Evolutionary conservation across 2,329 filamentous ascomycete genomes (phyloP).

Genomic region (Hypoxylon sp.): DNA sequence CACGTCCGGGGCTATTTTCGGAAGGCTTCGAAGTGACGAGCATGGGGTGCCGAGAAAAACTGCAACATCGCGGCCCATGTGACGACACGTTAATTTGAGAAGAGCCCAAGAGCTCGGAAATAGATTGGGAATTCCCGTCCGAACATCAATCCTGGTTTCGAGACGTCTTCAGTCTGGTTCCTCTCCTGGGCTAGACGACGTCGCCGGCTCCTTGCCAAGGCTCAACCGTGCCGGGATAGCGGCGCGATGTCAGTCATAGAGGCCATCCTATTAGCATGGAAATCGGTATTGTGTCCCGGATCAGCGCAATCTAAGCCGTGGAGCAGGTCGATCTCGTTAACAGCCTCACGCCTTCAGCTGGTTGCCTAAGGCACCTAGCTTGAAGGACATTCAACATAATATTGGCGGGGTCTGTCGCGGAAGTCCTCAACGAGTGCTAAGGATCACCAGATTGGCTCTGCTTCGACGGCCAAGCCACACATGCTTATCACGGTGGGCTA

Average conservation of each 20-base stretch:
- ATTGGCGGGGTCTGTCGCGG: too few relatives aligned
- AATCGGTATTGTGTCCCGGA: slow-evolving; percentile 40
- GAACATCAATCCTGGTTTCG: slow-evolving; percentile 3
- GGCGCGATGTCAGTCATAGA: slow-evolving; percentile 30
- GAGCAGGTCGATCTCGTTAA: background rate
- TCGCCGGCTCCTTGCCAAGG: slow-evolving; percentile 16
- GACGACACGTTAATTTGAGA: slow-evolving; percentile 3
- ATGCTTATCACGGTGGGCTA: too few relatives aligned
- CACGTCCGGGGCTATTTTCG: slow-evolving; percentile 47
- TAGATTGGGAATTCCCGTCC: slow-evolving; percentile 27
- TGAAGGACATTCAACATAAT: too few relatives aligned
- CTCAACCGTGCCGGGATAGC: slow-evolving; percentile 31
- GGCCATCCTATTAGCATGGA: background rate
- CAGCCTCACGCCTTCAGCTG: slow-evolving; percentile 11
- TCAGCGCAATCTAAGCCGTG: background rate
- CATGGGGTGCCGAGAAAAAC: background rate
- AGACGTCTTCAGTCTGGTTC: background rate
- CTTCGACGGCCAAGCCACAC: too few relatives aligned
- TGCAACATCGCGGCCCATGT: slow-evolving; percentile 11
- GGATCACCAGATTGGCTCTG: too few relatives aligned
- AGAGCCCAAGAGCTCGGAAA: slow-evolving; percentile 33
- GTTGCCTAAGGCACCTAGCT: background rate
- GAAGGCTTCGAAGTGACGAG: slow-evolving; percentile 34
- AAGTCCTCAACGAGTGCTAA: too few relatives aligned
- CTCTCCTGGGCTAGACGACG: slow-evolving; percentile 8